Conservation (phyloP, 768 basidiomycete genomes). For the Tulasnella sp. region DNA sequence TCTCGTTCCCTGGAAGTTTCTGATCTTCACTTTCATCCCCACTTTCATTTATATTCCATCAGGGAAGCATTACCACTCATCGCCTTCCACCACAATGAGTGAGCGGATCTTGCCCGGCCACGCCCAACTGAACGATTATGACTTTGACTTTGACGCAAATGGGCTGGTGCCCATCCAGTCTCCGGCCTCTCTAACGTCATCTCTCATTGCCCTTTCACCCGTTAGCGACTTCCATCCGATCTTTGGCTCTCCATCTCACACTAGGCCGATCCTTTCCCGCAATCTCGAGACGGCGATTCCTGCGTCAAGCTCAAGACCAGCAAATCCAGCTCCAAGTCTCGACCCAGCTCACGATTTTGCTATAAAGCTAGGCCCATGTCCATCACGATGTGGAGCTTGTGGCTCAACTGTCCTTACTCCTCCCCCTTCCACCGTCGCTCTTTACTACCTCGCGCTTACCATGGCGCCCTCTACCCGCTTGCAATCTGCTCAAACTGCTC, state of each 20-base stretch:
- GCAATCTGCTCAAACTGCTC: not conserved
- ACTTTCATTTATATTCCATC: too few relatives aligned
- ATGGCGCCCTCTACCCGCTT: not conserved
- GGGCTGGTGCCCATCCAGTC: not conserved
- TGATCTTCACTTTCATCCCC: too few relatives aligned
- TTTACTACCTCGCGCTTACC: not conserved
- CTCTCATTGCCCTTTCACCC: not conserved
- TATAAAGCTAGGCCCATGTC: not conserved
- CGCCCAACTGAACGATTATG: not conserved
- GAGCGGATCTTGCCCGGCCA: too few relatives aligned
- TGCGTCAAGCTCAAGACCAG: not conserved
- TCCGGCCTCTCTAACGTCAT: not conserved
- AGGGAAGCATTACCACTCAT: too few relatives aligned
- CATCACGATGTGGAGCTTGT: not conserved
- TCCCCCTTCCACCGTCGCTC: not conserved
- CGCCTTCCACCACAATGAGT: too few relatives aligned
- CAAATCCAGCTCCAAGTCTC: not conserved
- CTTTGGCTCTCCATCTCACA: not conserved
- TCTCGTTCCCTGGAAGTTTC: too few relatives aligned
- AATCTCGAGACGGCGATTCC: too few relatives aligned
- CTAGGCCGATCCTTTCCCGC: too few relatives aligned
- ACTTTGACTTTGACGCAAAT: not conserved
- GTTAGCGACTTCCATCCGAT: not conserved
- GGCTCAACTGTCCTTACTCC: not conserved
- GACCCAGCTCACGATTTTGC: not conserved